Conservation (phyloP, 257 asterid species). For the Jasminum sambac region DNA sequence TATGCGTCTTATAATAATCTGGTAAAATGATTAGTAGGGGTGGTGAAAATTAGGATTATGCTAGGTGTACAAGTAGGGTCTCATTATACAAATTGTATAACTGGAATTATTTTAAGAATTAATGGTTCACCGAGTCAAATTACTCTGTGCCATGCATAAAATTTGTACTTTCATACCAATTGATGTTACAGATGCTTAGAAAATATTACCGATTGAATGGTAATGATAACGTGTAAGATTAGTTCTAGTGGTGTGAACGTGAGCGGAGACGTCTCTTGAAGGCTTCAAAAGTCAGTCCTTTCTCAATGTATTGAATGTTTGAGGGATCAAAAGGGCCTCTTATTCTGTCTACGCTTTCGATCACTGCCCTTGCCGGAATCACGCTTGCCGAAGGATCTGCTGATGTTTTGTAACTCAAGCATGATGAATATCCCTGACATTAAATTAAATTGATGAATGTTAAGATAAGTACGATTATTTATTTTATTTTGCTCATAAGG, state of each 20-base stretch:
- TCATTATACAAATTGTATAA: no score
- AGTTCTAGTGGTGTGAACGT: background rate
- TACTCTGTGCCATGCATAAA: background rate
- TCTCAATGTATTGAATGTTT: conserved; percentile 53
- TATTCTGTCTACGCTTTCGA: conserved; percentile 57
- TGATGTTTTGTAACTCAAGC: conserved; percentile 53
- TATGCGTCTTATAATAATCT: no score
- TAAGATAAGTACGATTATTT: no score
- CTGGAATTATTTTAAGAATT: no score
- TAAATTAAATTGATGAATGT: no score
- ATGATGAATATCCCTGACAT: conserved; percentile 71
- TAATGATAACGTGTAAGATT: no score
- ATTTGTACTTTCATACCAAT: background rate
- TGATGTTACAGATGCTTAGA: background rate
- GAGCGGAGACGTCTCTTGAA: conserved; percentile 39
- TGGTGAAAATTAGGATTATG: no score
- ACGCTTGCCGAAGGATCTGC: conserved; percentile 75
- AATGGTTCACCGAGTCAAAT: no score
- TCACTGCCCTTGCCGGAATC: conserved; percentile 61
- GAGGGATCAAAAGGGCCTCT: conserved; percentile 77
- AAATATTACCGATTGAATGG: background rate
- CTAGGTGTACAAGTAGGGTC: no score
- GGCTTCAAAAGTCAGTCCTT: conserved; percentile 45
- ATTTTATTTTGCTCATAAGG: no score
- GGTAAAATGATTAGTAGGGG: no score